These are phyloP conservation scores for Gymnopilus dilepis DNA, from an alignment of 768 basidiomycete species.

Conservation along the genomic window DNA sequence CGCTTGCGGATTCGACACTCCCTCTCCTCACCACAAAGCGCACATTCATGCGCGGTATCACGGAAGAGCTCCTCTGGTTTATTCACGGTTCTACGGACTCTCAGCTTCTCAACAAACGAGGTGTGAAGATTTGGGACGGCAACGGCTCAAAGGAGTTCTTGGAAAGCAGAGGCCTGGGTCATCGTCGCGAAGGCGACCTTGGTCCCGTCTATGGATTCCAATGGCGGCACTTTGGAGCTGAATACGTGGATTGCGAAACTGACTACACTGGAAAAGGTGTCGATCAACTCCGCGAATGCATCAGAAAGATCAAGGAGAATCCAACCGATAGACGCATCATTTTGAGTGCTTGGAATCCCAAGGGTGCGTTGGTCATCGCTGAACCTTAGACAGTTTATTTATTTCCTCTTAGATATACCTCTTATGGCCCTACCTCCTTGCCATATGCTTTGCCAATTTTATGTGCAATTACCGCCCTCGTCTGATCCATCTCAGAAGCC, in stretches of 20 bases:
- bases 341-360: slow-evolving; percentile 97
- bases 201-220: slow-evolving; percentile 98
- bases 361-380: slow-evolving; percentile 59
- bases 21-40: slow-evolving; percentile 96
- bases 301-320: slow-evolving; percentile 89
- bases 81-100: slow-evolving; percentile 85
- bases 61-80: slow-evolving; percentile 97
- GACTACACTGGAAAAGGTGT: slow-evolving; percentile 87
- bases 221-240: slow-evolving; percentile 94
- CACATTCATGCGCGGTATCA: slow-evolving; percentile 89
- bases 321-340: slow-evolving; percentile 96
- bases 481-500: slow-evolving; percentile 56
- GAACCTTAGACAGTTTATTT: background rate
- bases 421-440: slow-evolving; percentile 98
- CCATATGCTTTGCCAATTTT: slow-evolving; percentile 99
- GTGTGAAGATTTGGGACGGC: slow-evolving; percentile 97
- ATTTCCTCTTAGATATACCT: slow-evolving; percentile 69
- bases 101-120: slow-evolving; percentile 72
- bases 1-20: slow-evolving; percentile 72
- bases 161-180: slow-evolving; percentile 80
- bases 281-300: slow-evolving; percentile 90
- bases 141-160: slow-evolving; percentile 91
- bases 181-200: slow-evolving; percentile 88
- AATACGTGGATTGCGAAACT: slow-evolving; percentile 73
- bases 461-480: slow-evolving; percentile 83